Conservation (phyloP, 2,329 filamentous ascomycete species). For the Cladosporium velox region DNA sequence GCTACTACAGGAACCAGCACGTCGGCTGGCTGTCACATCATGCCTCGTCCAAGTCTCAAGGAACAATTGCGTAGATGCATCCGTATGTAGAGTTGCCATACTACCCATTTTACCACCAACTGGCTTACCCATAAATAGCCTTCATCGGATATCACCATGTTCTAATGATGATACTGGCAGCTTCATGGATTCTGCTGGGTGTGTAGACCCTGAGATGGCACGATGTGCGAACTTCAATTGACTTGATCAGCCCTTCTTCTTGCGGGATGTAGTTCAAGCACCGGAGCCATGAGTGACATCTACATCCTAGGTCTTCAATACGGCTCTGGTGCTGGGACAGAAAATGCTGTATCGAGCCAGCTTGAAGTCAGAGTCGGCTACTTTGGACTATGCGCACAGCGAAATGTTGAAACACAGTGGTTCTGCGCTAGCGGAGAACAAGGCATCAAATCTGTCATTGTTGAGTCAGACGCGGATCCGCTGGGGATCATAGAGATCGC, state of each 20-base stretch:
- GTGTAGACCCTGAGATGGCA: not conserved
- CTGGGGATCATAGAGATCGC: conserved; percentile 13
- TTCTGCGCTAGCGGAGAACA: conserved; percentile 19
- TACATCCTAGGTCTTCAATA: not conserved
- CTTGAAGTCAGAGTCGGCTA: conserved; percentile 20
- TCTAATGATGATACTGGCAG: not conserved
- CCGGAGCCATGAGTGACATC: not conserved
- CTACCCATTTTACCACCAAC: not conserved
- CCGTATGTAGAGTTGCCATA: not conserved
- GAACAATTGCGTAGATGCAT: not conserved
- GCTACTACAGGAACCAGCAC: not conserved
- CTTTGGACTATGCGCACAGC: conserved; percentile 22
- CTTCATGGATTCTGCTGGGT: not conserved
- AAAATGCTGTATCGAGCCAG: not conserved
- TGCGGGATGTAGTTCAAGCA: conserved; percentile 3
- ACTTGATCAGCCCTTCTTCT: conserved; percentile 6
- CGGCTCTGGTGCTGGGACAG: not conserved
- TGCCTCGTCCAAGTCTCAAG: not conserved
- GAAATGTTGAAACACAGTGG: conserved; percentile 11
- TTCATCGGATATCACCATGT: not conserved
- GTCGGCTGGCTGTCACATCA: not conserved
- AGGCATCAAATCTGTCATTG: conserved; percentile 15
- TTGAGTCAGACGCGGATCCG: conserved; percentile 8
- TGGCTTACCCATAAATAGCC: not conserved
- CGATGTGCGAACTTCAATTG: not conserved